These are phyloP conservation scores for Nidula niveotomentosa DNA, from an alignment of 1,284 basidiomycete species.

Conservation along the genomic window DNA sequence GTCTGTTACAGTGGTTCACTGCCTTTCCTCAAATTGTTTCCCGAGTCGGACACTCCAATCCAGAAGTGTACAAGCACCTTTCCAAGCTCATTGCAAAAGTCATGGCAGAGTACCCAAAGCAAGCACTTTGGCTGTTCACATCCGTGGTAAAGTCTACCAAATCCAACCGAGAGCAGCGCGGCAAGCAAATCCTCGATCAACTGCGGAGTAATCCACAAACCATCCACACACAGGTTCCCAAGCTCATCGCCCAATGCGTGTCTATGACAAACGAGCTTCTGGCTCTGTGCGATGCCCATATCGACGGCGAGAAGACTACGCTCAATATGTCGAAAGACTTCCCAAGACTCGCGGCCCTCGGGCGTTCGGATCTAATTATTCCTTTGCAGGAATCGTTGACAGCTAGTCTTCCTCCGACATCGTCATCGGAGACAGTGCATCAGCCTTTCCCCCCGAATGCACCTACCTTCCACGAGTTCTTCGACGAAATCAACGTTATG, in stretches of 20 bases:
- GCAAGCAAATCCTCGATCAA: constrained; percentile 62
- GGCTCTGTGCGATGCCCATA: constrained; percentile 58
- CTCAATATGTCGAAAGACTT: constrained; percentile 70
- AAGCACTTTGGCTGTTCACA: constrained; percentile 93
- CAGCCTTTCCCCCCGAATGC: constrained; percentile 81
- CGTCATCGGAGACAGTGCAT: constrained; percentile 64
- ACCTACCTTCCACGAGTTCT: constrained; percentile 80
- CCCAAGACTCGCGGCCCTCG: constrained; percentile 55
- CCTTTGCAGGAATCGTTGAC: constrained; percentile 94
- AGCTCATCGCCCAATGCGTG: constrained; percentile 55
- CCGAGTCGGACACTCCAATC: constrained; percentile 82
- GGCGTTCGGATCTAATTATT: constrained; percentile 75
- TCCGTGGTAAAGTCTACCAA: constrained; percentile 89
- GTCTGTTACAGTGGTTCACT: constrained; percentile 78
- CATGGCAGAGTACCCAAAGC: constrained; percentile 83
- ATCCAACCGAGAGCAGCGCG: constrained; percentile 58
- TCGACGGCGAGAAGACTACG: constrained; percentile 46
- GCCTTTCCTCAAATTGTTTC: constrained; percentile 98
- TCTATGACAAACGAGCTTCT: constrained; percentile 72
- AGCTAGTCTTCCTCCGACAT: constrained; percentile 80
- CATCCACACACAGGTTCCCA: constrained; percentile 37
- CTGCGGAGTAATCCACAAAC: constrained; percentile 47
- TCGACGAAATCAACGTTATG: constrained; percentile 91
- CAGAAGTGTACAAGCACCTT: constrained; percentile 68
- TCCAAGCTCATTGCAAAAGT: constrained; percentile 74